A percentile compares a stretch with the other conserved stretches of the same genome.
These are phyloP conservation scores for Asterella californica DNA, from an alignment of 225 moss, liverwort and hornwort species.

Conservation along the genomic window DNA sequence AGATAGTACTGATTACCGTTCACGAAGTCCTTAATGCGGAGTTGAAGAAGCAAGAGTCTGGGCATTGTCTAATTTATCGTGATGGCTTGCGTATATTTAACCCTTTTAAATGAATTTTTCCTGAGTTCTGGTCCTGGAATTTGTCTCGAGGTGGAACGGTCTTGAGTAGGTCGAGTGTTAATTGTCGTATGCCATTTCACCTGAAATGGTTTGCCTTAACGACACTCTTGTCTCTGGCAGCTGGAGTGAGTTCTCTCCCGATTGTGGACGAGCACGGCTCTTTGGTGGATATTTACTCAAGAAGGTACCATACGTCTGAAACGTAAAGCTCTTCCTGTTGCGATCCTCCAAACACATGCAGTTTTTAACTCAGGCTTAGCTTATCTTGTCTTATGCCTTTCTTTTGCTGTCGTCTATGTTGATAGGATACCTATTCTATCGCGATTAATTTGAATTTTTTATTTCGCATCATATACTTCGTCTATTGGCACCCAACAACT, in stretches of 20 bases:
- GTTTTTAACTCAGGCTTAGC: background rate
- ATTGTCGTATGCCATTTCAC: background rate
- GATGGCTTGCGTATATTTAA: background rate
- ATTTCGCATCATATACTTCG: no score
- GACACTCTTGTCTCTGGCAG: conserved; percentile 43
- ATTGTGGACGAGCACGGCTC: conserved; percentile 91
- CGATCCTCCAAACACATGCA: background rate
- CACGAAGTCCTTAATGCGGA: background rate
- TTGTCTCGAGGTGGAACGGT: background rate
- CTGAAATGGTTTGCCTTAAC: background rate
- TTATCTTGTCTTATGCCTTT: no score
- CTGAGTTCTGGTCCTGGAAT: background rate
- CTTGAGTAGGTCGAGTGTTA: background rate
- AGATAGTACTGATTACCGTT: background rate
- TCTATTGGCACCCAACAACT: no score
- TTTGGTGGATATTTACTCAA: conserved; percentile 86
- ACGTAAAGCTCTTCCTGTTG: no score
- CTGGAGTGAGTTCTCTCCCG: conserved; percentile 89
- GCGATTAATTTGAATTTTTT: no score
- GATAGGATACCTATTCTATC: no score
- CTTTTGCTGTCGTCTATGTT: no score
- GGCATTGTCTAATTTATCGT: background rate
- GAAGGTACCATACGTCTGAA: conserved; percentile 51
- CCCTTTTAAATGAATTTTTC: background rate
- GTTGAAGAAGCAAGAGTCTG: background rate